Base-by-base conservation (phyloP, 2,329 filamentous ascomycete species). In the Periconia sp. region DNA sequence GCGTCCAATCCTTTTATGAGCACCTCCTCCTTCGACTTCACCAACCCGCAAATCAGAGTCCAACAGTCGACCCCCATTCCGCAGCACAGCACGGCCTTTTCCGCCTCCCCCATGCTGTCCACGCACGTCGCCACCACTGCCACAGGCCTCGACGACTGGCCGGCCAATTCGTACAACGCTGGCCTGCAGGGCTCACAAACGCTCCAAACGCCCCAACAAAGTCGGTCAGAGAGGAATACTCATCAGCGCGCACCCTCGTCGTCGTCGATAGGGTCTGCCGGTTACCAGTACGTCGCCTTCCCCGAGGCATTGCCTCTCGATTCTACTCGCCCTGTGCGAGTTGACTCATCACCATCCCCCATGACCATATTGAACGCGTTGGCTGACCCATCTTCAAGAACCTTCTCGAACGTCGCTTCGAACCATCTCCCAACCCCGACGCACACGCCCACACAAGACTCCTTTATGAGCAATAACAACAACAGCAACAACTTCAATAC, bases 361-460 rank as follows among this genome's bases (percentile, higher is more conserved):
- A 14, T 3, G 13, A 3, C 15, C 10, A 37, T 37, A 3, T 37
- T 37, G 33, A 37, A 37, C 33, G 58, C 60, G 51, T 50, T 53
- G 35, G 68, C 71, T 66, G 71, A 75, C 63, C 70, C 71, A 64
- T 60, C 65, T 35, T 70, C 65, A 60, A 73, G 75, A 54, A 64
- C 72, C 47, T 78, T 77, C 67, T 73, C 79, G 54, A 84, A 70
- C 44, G 47, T 47, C 17, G 18, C 48, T 15, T 49, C 82, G 68
- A 76, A 82, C 68, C 77, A 81, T 61, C 76, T 83, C 13, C 81
- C 81, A 2, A 83, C 80, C 20, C 80, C 82, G n/a, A 75, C 79
- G 44, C 79, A 82, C 55, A 83, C 81, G 9, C 81, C 82, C 14
- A 75, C 78, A 27, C 79, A 82, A 66, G 77, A 79, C 54, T 76